Base-by-base conservation (phyloP, 495 filamentous ascomycete species). In the Xylaria sp. region DNA sequence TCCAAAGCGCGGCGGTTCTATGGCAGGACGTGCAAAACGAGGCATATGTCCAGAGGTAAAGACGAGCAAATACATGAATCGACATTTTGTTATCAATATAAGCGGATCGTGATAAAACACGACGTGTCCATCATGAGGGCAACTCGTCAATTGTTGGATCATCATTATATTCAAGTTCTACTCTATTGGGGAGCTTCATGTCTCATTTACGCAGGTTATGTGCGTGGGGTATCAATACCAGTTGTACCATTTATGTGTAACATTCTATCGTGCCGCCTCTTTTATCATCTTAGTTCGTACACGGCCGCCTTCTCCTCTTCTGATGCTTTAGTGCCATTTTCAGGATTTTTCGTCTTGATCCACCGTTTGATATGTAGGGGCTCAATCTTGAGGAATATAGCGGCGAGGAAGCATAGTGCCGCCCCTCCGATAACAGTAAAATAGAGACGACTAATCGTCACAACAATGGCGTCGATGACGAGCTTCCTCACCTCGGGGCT, bases 351-450 rank as follows among this genome's bases (percentile, higher is more conserved):
- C 21, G 33, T 40, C n/a, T n/a, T 66, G 1, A 48, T 67, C 64
- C 46, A 55, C 14, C 35, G 31, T 15, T 55, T 37, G 21, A 67
- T 53, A 6, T 55, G 46, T 29, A 67, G 14, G 15, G 64, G 64
- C 21, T 67, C 64, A 2, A 53, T 17, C 33, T 55, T 67, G 48
- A 67, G 64, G 11, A 40, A 67, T n/a, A 67, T 2, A 31, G 64
- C 43, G n/a, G 64, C 64, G 44, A 75, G 71, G 61, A 81, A 76
- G 24, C 72, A 46, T 19, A 88, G 14, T 0, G 80, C 77, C 0
- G 84, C 86, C 0, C 80, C 85, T 3, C 74, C 72, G 29, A 87
- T 77, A 37, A 83, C 80, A 5, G 86, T 75, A n/a, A 81, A 81
- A 71, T 88, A 88, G 0, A 81, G 80, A 63, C 80, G 79, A 8